Percentiles rank a stretch among this genome's conserved stretches.
Conservation (phyloP, 345 rosid genomes). For the Syzygium aqueum region DNA sequence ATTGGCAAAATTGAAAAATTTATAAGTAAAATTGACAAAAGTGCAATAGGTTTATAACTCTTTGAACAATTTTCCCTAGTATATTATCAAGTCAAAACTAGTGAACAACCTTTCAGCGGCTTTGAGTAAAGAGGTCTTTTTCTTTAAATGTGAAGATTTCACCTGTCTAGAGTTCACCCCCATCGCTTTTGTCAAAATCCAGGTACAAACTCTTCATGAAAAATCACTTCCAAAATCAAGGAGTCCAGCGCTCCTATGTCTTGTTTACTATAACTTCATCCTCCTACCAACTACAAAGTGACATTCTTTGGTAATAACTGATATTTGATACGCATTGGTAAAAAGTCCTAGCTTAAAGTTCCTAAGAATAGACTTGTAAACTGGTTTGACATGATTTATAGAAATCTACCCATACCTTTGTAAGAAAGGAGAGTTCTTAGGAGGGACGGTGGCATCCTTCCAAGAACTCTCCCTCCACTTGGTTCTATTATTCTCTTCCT, state of each 20-base stretch:
- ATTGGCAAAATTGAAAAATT: no score
- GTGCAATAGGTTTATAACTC: no score
- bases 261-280: conserved; percentile 6
- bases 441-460: no score
- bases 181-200: background rate
- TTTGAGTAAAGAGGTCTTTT: conserved; percentile 8
- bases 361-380: background rate
- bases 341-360: background rate
- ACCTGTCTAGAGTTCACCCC: background rate
- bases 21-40: no score
- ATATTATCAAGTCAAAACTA: background rate
- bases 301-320: background rate
- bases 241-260: conserved; percentile 16
- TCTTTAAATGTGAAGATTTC: conserved; percentile 6
- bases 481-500: no score
- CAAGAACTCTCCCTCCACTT: no score
- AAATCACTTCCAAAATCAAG: conserved; percentile 5
- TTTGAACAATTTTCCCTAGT: no score
- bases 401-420: background rate
- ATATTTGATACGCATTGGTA: background rate
- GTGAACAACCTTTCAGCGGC: background rate
- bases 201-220: background rate
- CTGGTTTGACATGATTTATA: no score
- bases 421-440: no score
- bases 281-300: conserved; percentile 12